Percentiles rank a stretch among this genome's conserved stretches.
Evolutionary conservation across 257 asterid genomes (phyloP).

Genomic region (Capsicum rhomboideum): DNA sequence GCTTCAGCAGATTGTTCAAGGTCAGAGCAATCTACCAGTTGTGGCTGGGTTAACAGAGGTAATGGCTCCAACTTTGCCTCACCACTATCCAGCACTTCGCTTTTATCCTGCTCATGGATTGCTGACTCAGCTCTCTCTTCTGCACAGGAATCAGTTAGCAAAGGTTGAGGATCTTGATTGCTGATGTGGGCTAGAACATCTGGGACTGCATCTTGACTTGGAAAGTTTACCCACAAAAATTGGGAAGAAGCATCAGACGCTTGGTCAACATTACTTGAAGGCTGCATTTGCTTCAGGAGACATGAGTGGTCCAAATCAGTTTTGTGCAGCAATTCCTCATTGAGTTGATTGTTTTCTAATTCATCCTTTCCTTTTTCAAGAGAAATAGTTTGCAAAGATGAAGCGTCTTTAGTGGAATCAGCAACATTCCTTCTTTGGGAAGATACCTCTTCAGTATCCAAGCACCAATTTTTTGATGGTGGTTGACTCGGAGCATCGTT

Average conservation of each 20-base stretch:
- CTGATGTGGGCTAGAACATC: neutral
- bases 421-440: conserved; percentile 10
- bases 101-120: neutral
- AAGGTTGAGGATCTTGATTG: neutral
- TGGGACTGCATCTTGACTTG: conserved; percentile 5
- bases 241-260: conserved; percentile 9
- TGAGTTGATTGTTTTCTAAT: conserved; percentile 13
- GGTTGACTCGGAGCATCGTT: conserved; percentile 18
- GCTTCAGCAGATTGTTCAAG: neutral
- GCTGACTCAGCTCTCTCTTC: neutral
- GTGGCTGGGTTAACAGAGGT: neutral
- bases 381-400: conserved; percentile 5
- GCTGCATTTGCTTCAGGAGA: conserved; percentile 13
- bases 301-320: conserved; percentile 18
- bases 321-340: conserved; percentile 19
- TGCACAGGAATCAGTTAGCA: neutral
- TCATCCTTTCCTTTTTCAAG: conserved; percentile 24
- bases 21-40: neutral
- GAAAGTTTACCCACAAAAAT: conserved; percentile 11
- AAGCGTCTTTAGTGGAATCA: conserved; percentile 13
- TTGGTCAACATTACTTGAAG: conserved; percentile 17
- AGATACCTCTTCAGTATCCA: conserved; percentile 26
- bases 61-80: neutral
- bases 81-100: neutral
- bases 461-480: conserved; percentile 18